Base-by-base conservation (phyloP, 768 basidiomycete genomes). In the Boletellus ananiceps region DNA sequence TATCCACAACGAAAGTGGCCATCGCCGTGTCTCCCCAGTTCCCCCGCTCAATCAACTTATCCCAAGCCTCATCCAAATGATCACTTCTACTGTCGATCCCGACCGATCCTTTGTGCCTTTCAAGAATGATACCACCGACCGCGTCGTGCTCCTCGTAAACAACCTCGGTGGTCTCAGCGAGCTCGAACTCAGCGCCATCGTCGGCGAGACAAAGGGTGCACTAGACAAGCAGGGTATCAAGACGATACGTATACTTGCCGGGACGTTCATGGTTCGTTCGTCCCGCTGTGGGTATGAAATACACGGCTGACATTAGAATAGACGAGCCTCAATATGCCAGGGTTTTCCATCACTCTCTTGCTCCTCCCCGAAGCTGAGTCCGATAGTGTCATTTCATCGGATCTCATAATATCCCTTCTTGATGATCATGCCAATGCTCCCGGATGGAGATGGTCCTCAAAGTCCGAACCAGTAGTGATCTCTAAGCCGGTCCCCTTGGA, bases 261-360 rank as follows among this genome's bases (percentile, higher is more conserved):
- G 93, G 3, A 85, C 86, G 12, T 93, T 87, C 69, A 95, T 96
- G 93, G 90, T 85, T 47, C 36, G 74, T 66, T 39, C 13, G 19
- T 19, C 25, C 42, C 16, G 35, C 1, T 14, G 2, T 21, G 7
- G 4, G 2, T 25, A 16, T 13, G 23, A 29, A 41, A 19, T 14
- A 9, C 27, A 11, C 12, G 35, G 50, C 27, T 50, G 47, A 54
- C 29, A 14, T 31, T 25, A 51, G 40, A 8, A 58, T 32, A 86
- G 91, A 93, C 90, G 19, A 89, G 86, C 49, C 77, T 95, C 55
- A 93, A 92, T 68, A 93, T 93, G 88, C 88, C 91, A 27, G 93
- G 93, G 2, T 89, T 94, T 65, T 93, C 90, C 14, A 71, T 95
- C 51, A 88, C 90, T 1, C 74, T 93, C 15, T 74, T 93, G 14